These are phyloP conservation scores for Aspergillus sp. DNA, from an alignment of 2,329 filamentous ascomycete genomes.

Conservation along the genomic window DNA sequence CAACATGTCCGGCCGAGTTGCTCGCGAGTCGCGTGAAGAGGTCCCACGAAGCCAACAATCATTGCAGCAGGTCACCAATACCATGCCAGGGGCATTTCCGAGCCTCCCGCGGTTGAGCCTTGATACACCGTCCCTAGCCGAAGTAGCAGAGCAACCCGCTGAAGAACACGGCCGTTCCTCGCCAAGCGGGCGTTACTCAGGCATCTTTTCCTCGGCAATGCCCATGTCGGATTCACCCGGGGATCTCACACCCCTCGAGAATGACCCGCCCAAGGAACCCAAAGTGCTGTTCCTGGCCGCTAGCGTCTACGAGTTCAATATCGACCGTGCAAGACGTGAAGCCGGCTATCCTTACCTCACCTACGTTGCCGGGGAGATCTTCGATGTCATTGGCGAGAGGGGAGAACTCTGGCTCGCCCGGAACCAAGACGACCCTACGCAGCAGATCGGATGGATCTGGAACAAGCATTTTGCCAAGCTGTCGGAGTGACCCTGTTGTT, in stretches of 20 bases:
- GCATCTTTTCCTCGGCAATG: conserved; percentile 78
- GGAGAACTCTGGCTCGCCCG: conserved; percentile 95
- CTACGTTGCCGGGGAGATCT: conserved; percentile 90
- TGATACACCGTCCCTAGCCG: conserved; percentile 36
- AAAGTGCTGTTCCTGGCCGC: conserved; percentile 84
- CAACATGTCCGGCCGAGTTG: conserved; percentile 39
- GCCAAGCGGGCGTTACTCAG: conserved; percentile 54
- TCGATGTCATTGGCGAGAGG: conserved; percentile 89
- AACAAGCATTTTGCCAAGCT: conserved; percentile 84
- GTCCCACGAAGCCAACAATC: conserved; percentile 41
- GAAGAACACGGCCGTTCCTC: conserved; percentile 21
- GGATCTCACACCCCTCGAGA: conserved; percentile 32
- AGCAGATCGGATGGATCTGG: conserved; percentile 94
- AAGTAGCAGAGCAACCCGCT: conserved; percentile 26
- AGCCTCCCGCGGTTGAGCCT: conserved; percentile 35
- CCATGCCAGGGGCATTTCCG: conserved; percentile 23
- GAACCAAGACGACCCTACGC: conserved; percentile 80
- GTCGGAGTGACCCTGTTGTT: conserved; percentile 3
- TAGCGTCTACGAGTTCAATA: conserved; percentile 94
- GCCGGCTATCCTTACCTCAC: conserved; percentile 93
- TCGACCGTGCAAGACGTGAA: conserved; percentile 81
- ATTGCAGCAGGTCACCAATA: conserved; percentile 38
- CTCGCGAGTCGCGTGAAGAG: conserved; percentile 40
- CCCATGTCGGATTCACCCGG: conserved; percentile 60
- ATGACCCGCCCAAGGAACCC: conserved; percentile 30